Base-by-base conservation (phyloP, 345 rosid genomes). In the Eucalyptus sideroxylon region DNA sequence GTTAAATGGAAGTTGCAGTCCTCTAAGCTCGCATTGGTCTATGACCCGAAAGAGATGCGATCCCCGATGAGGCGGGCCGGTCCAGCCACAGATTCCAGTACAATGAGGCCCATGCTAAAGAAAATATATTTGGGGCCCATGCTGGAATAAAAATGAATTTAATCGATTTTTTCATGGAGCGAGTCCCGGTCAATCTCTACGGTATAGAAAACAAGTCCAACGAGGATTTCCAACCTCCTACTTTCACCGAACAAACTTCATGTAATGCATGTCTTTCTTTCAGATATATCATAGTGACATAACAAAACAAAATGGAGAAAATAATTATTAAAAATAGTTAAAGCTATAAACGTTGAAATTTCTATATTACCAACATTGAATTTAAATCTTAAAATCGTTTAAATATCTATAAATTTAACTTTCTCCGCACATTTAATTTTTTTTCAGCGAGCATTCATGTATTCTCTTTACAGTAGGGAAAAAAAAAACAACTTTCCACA, bases 101-200 rank as follows among this genome's bases (percentile, higher is more conserved):
- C 1, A 60, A 27, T 27, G 14, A 60, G 0, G 69, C 9, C 31
- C 8, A 60, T 60, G 0, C 31, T 1, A 60, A 1, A 27, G 31
- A 60, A 27, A 60, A 60, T 60, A 60, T 60, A 60, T 27, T 6
- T 5, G 14, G 0, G 69, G 69, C 31, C 69, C 15, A 12, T 60
- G 69, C 16, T 60, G 1, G 69, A 55, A 55, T 19, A 60, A 27
- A 27, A 60, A 60, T 31, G 31, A 27, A 60, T 60, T 60, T 60
- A 27, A 27, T 27, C n/a, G 69, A 60, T 60, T 60, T 60, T 60
- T 62, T 62, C 31, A 60, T 6, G n/a, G 30, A 59, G 65, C 24
- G 7, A 59, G n/a, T 26, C 14, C n/a, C 4, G 65, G 65, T 59
- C 12, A 11, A 10, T 59, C 65, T 59, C 7, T 26, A 26, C 59